These are phyloP conservation scores for Cenchrus americanus DNA, from an alignment of 176 grass and related monocot species.

Conservation along the genomic window DNA sequence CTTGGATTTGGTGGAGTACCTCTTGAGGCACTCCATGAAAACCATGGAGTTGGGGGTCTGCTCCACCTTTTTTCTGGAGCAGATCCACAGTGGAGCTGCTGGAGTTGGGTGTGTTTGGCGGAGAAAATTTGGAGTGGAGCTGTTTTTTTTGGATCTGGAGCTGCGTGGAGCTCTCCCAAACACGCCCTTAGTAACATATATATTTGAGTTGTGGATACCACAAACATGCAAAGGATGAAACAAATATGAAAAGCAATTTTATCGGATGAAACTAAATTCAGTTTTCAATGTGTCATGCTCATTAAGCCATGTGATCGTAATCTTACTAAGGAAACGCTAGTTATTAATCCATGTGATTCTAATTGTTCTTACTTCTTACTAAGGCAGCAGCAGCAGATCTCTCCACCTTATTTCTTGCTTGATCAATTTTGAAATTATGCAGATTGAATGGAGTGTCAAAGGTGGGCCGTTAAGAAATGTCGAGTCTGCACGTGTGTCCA, in stretches of 20 bases:
- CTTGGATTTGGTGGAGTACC: too few species aligned
- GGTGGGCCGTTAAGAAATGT: constrained; percentile 75
- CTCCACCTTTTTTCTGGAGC: too few species aligned
- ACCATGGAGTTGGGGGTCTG: too few species aligned
- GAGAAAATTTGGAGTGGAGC: too few species aligned
- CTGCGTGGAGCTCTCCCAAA: too few species aligned
- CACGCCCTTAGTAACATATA: background rate
- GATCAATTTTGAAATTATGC: constrained; percentile 23
- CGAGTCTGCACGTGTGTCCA: constrained; percentile 84
- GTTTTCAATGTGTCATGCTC: constrained; percentile 23
- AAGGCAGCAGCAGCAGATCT: background rate
- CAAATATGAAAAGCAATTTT: background rate
- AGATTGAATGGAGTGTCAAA: constrained; percentile 96
- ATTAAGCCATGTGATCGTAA: constrained; percentile 11
- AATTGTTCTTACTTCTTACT: constrained; percentile 24
- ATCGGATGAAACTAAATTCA: background rate
- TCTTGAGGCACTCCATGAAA: too few species aligned
- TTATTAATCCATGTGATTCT: constrained; percentile 3
- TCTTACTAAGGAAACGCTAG: constrained; percentile 6
- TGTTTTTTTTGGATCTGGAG: too few species aligned
- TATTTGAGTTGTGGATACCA: constrained; percentile 15
- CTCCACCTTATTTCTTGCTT: constrained; percentile 27
- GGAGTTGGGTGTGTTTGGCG: too few species aligned
- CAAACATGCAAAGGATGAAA: constrained; percentile 9
- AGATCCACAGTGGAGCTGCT: too few species aligned